These are phyloP conservation scores for Zoysia matrella DNA, from an alignment of 202 grass and related monocot species.

Conservation along the genomic window DNA sequence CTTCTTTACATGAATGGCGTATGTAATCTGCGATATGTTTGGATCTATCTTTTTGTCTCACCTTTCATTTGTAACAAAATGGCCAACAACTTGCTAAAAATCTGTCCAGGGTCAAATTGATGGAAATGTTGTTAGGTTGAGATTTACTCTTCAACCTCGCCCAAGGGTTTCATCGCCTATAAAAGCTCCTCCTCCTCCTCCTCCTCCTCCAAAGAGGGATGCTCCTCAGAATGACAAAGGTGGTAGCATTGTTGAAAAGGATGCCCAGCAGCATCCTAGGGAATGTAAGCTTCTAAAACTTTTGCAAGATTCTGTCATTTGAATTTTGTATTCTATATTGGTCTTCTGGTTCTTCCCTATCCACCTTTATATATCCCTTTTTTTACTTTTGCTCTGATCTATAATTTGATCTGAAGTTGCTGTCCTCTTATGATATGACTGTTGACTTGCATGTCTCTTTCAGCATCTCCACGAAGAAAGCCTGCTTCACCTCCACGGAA, in stretches of 20 bases:
- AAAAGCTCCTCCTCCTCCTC: slow-evolving; percentile 38
- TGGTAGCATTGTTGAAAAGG: slow-evolving; percentile 73
- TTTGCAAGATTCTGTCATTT: slow-evolving; percentile 31
- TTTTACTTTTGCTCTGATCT: slow-evolving; percentile 15
- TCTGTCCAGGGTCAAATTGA: slow-evolving; percentile 91
- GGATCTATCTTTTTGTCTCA: background rate
- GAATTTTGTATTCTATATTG: background rate
- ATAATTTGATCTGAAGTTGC: background rate
- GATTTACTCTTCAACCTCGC: slow-evolving; percentile 80
- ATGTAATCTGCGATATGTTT: slow-evolving; percentile 46
- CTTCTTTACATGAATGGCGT: slow-evolving; percentile 99
- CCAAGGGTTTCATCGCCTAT: slow-evolving; percentile 72
- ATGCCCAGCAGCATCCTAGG: slow-evolving; percentile 57
- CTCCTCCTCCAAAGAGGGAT: slow-evolving; percentile 72
- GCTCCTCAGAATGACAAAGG: slow-evolving; percentile 76
- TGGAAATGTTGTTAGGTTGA: slow-evolving; percentile 91
- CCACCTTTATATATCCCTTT: background rate
- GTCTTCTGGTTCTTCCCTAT: slow-evolving; percentile 25
- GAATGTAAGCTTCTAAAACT: slow-evolving; percentile 64
- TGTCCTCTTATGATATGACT: background rate
- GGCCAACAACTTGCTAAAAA: background rate
- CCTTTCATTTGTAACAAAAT: slow-evolving; percentile 1
- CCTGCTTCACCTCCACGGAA: slow-evolving; percentile 62
- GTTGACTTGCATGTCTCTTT: slow-evolving; percentile 30
- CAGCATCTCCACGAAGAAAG: slow-evolving; percentile 81